Evolutionary conservation across 2,329 filamentous ascomycete species (phyloP), one percentile per base, ranked within the genome.

Genomic region (Herpotrichia juniperi): DNA sequence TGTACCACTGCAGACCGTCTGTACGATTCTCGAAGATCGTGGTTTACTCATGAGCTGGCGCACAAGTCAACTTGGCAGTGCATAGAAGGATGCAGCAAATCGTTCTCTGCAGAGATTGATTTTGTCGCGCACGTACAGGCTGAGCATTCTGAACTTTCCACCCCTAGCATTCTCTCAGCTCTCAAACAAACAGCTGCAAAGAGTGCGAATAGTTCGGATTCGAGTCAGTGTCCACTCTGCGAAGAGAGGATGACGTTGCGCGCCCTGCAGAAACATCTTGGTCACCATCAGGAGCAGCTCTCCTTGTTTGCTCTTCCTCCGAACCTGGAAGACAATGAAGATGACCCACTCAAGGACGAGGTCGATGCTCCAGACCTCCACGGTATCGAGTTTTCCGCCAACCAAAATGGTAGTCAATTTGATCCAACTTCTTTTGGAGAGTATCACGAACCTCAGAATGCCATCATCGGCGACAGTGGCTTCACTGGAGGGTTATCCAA

Each of bases 361-460:
- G 26, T 12, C 12, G 26, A 28, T 7, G 26, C 26, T 28, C 26
- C 12, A 28, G 26, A 28, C 7, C 7, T 28, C 26, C 12, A 6
- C 7, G 26, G 12, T 28, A 12, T 28, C 12, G 26, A 12, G 7
- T 7, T 7, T 28, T 7, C 26, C 12, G 26, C 26, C 26, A 12
- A 28, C 63, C 90, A 96, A 70, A 93, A 92, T 64, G 87, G 88
- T 51, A 90, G 90, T 50, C 86, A 89, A 58, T 97, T 97, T 64
- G 93, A 97, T 56, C 93, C 94, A 0, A 87, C 94, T 49, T 81
- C 97, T 28, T 7, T 12, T 28, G 26, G 26, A 12, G 26, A 28
- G 7, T 7, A 28, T 28, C 26, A 28, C 26, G 26, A 7, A 28
- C 87, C 91, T 0, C 91, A 96, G 66, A 89, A 91, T 51, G 93